Conservation (phyloP, 2,329 filamentous ascomycete genomes). For the Scolecobasidium constrictum region DNA sequence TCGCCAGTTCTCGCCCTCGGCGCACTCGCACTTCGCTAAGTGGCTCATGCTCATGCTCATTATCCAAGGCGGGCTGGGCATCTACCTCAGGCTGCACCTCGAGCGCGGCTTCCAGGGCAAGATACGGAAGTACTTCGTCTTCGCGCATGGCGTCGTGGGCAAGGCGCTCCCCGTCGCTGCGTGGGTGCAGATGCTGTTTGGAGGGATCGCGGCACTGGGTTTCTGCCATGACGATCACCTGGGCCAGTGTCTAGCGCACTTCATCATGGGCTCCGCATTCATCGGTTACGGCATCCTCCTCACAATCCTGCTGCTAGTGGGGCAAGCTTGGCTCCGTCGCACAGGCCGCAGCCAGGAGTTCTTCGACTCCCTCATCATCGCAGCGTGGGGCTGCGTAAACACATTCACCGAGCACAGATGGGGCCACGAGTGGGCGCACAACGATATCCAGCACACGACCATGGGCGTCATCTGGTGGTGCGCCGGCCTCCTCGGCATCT, state of each 20-base stretch:
- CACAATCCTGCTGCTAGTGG: constrained; percentile 75
- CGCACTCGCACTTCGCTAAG: constrained; percentile 72
- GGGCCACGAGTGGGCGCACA: constrained; percentile 80
- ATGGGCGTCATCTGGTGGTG: constrained; percentile 99
- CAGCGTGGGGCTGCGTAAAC: constrained; percentile 92
- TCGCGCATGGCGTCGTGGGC: constrained; percentile 69
- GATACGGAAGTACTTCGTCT: constrained; percentile 61
- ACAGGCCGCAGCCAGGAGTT: constrained; percentile 90
- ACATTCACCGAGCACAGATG: constrained; percentile 97
- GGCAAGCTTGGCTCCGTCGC: constrained; percentile 74
- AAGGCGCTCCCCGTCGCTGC: constrained; percentile 77
- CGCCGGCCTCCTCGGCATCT: constrained; percentile 81
- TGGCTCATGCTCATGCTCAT: constrained; percentile 70
- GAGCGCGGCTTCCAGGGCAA: constrained; percentile 72
- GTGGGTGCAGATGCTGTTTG: constrained; percentile 94
- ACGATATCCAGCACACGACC: constrained; percentile 95
- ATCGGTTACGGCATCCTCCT: constrained; percentile 87
- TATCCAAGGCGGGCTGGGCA: constrained; percentile 65
- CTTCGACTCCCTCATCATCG: constrained; percentile 85
- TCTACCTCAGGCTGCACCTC: constrained; percentile 83
- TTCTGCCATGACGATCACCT: constrained; percentile 89
- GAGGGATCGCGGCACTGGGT: constrained; percentile 81
- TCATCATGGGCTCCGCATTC: constrained; percentile 97
- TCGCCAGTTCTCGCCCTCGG: constrained; percentile 71
- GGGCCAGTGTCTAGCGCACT: constrained; percentile 89